Conservation (phyloP, 2,329 filamentous ascomycete species). For the Diplodia intermedia region DNA sequence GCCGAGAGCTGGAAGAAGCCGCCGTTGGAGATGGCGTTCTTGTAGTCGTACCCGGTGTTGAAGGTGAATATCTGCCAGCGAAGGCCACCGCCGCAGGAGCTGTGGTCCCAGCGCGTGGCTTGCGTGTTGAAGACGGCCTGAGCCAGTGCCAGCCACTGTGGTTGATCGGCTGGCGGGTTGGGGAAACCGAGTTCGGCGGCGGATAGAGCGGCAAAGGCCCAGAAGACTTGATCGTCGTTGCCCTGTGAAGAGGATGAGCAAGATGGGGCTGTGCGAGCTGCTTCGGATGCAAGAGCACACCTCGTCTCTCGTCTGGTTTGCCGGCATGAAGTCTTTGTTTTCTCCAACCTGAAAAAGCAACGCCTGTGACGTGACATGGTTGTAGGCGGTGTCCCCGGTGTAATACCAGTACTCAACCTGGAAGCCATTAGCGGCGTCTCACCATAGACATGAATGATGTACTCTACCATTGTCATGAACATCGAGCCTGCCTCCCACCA, state of each 20-base stretch:
- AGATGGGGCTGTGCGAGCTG: too few species aligned
- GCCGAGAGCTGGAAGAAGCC: constrained; percentile 50
- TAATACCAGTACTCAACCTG: constrained; percentile 82
- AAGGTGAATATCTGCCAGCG: constrained; percentile 48
- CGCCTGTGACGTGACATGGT: constrained; percentile 66
- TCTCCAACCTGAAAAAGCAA: constrained; percentile 45
- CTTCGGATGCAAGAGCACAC: constrained; percentile 6
- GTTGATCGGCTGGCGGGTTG: constrained; percentile 48
- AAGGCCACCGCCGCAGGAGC: constrained; percentile 45
- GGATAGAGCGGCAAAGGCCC: constrained; percentile 63
- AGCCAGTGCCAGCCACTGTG: constrained; percentile 54
- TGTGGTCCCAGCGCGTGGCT: constrained; percentile 43
- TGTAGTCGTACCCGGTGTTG: constrained; percentile 48
- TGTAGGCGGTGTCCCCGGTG: constrained; percentile 75
- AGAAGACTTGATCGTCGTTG: constrained; percentile 66
- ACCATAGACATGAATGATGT: constrained; percentile 44
- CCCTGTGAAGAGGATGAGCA: constrained; percentile 43
- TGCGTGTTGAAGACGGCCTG: constrained; percentile 51
- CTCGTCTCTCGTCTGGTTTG: constrained; percentile 46
- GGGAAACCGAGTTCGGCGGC: constrained; percentile 61
- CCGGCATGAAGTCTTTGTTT: constrained; percentile 40
- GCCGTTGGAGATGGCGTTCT: constrained; percentile 50
- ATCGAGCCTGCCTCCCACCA: constrained; percentile 79
- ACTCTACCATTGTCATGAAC: constrained; percentile 69
- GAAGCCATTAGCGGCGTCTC: too few species aligned